Base-by-base conservation (phyloP, 2,329 filamentous ascomycete species). In the Scleromitrula shiraiana region DNA sequence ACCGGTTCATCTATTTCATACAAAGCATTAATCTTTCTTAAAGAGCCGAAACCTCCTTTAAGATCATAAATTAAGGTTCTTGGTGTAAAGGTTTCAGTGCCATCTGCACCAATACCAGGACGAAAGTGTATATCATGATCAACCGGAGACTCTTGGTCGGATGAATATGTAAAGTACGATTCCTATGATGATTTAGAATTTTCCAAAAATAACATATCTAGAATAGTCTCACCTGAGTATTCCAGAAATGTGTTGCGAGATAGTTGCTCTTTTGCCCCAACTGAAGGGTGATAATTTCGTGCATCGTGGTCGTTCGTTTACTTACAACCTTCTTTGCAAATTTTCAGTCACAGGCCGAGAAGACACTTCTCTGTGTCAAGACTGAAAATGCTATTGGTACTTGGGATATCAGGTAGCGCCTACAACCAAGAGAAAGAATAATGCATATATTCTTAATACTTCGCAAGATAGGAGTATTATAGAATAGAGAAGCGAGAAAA, bases 171-270 rank as follows among this genome's bases (percentile, higher is more conserved):
- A 64, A 97, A 97, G 68, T 98, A 98, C 1, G 91, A 95, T 73
- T 98, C 93, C 85, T 95, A 54, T 9, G n/a, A 43, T 48, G 35
- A 51, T 60, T 46, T 19, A 49, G 19, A 20, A 23, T 14, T 12
- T 23, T 22, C 23, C 23, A 10, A 26, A 14, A 17, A 7, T 6
- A 14, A 5, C 15, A n/a, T 19, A 22, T 12, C 5, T 2, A 22
- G 12, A 49, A 10, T 17, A 17, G 14, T 23, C 63, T 54, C 61
- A 88, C 87, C 73, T 95, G 91, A 5, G 86, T 75, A 61, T 98
- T 98, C 93, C 93, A 98, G 67, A 96, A 98, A 70, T 98, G 93
- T 0, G 90, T 94, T 24, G 85, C 90, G 19, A 94, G 71, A 62
- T 96, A 95, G 67, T 98, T 98, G 65, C 86, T 90, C 63, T 86